A percentile compares a stretch with the other conserved stretches of the same genome.
These are phyloP conservation scores for Uromyces viciae-fabae DNA, from an alignment of 1,284 basidiomycete genomes.

Conservation along the genomic window DNA sequence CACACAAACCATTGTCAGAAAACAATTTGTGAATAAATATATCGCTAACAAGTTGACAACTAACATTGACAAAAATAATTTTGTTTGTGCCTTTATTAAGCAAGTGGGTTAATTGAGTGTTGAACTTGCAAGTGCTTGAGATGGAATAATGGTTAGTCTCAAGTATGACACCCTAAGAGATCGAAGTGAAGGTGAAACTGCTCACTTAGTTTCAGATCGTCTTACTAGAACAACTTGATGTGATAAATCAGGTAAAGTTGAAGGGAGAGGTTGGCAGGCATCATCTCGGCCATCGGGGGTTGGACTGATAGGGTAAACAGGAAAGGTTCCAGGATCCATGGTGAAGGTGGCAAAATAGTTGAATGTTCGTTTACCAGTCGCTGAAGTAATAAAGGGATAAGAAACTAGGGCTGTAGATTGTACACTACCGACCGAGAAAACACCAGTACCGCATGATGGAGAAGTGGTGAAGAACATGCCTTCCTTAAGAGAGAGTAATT, in stretches of 20 bases:
- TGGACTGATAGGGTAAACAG: slow-evolving; percentile 31
- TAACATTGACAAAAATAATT: slow-evolving; percentile 39
- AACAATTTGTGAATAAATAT: not conserved
- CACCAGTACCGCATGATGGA: slow-evolving; percentile 55
- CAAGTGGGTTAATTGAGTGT: slow-evolving; percentile 33
- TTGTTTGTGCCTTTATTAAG: slow-evolving; percentile 5
- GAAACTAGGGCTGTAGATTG: slow-evolving; percentile 48
- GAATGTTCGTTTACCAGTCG: slow-evolving; percentile 11
- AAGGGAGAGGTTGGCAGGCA: slow-evolving; percentile 30
- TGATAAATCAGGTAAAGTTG: slow-evolving; percentile 10
- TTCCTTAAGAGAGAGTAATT: slow-evolving; percentile 47
- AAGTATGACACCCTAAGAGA: not conserved
- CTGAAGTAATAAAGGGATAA: slow-evolving; percentile 41
- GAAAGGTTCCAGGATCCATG: slow-evolving; percentile 29
- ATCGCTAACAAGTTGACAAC: not conserved
- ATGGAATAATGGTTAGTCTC: not conserved
- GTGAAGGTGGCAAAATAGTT: slow-evolving; percentile 40
- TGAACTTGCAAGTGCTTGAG: slow-evolving; percentile 37
- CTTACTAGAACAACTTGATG: slow-evolving; percentile 32
- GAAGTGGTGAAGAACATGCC: slow-evolving; percentile 56
- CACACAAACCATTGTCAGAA: not conserved
- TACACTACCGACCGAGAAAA: slow-evolving; percentile 51
- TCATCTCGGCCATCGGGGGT: slow-evolving; percentile 24
- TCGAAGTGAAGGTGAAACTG: not conserved
- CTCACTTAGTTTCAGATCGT: slow-evolving; percentile 39